phyloP scores from a whole-genome alignment of 495 filamentous ascomycete genomes.

The Tuber microsphaerosporum region DNA sequence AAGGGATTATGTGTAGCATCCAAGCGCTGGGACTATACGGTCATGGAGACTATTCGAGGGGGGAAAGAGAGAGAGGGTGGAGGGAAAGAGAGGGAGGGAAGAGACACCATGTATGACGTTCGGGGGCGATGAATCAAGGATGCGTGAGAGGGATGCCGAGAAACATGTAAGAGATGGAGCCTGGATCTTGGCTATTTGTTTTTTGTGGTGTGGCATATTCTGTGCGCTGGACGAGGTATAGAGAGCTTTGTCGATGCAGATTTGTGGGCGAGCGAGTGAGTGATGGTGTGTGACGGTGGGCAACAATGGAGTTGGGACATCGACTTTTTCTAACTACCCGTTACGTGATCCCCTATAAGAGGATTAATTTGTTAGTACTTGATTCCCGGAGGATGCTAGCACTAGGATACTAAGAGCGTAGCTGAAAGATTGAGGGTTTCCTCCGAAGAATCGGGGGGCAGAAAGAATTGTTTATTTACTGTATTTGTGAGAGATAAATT shows the following conservation, averaged over 20 bases:
- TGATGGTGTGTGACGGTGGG: background rate
- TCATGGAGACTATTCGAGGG: background rate
- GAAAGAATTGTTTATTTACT: background rate
- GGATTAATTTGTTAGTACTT: background rate
- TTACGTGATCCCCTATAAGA: background rate
- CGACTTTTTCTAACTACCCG: background rate
- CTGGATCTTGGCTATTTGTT: background rate
- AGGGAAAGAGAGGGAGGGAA: background rate
- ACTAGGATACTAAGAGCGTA: background rate
- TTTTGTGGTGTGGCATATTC: background rate
- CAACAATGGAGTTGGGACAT: background rate
- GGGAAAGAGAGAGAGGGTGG: background rate
- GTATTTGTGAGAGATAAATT: background rate
- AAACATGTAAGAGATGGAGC: background rate
- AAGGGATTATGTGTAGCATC: background rate
- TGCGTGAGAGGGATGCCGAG: background rate
- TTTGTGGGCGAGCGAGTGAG: background rate
- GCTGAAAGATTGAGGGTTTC: background rate
- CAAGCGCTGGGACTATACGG: background rate
- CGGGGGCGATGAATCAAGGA: background rate
- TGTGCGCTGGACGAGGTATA: background rate
- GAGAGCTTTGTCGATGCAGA: background rate
- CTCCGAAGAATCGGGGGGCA: background rate
- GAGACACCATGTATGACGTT: background rate
- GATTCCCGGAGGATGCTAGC: background rate